phyloP scores from a whole-genome alignment of 805 yeast species.

The Starmerella powellii region DNA sequence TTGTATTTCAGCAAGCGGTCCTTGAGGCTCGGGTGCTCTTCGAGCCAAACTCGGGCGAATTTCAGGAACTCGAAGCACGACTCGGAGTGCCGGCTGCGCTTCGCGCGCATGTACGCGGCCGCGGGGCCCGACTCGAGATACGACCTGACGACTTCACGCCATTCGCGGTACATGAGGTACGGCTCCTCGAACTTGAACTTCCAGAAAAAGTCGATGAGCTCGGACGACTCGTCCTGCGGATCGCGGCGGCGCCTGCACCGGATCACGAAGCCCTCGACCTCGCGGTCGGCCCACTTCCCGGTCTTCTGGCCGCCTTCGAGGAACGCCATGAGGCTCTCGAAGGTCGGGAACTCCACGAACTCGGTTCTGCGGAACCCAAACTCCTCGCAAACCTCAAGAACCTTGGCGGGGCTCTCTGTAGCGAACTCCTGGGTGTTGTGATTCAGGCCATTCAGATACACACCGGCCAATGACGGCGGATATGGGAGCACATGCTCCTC shows the following conservation, averaged over 20 bases:
- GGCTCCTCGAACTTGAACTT: conserved; percentile 95
- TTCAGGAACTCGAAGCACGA: conserved; percentile 57
- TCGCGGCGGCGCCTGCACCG: conserved; percentile 38
- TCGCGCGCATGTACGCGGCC: conserved; percentile 17
- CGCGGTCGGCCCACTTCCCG: conserved; percentile 34
- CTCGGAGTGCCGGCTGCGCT: conserved; percentile 39
- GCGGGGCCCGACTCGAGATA: conserved; percentile 32
- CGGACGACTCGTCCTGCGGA: neutral
- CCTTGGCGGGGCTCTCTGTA: conserved; percentile 53
- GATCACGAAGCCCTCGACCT: conserved; percentile 88
- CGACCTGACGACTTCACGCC: conserved; percentile 61
- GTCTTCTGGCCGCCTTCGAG: conserved; percentile 62
- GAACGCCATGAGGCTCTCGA: conserved; percentile 38
- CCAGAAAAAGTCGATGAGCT: conserved; percentile 52
- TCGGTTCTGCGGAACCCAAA: conserved; percentile 61
- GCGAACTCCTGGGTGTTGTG: conserved; percentile 48
- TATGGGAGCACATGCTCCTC: conserved; percentile 90
- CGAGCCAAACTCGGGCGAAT: conserved; percentile 49
- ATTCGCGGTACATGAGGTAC: conserved; percentile 74
- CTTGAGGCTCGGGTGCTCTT: conserved; percentile 36
- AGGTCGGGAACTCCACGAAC: conserved; percentile 32
- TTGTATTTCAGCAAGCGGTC: conserved; percentile 38
- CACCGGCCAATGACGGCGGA: conserved; percentile 52
- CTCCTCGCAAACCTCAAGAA: conserved; percentile 43
- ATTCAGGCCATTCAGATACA: conserved; percentile 84